Base-by-base conservation (phyloP, 2,329 filamentous ascomycete species). In the Pseudogymnoascus sp. region DNA sequence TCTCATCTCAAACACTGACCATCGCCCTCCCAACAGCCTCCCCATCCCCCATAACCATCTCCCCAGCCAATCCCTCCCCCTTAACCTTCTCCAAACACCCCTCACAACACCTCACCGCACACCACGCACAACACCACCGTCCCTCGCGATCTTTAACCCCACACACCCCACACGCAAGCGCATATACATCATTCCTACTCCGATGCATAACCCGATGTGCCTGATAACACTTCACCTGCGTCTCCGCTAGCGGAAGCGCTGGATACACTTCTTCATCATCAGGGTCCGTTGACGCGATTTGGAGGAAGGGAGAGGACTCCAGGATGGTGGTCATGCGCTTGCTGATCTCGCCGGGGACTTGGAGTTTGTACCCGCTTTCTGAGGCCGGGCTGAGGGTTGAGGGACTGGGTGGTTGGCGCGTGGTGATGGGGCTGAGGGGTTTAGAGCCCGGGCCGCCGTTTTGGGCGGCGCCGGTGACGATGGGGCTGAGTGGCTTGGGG, bases 101-200 rank as follows among this genome's bases (percentile, higher is more conserved):
- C n/a, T 64, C 67, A 64, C 73, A 74, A 18, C 69, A 67, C 51
- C 72, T 69, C 34, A 74, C 59, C 62, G 70, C 73, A 54, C 73
- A 74, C 73, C 73, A 74, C 21, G 67, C 68, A 59, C 73, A 74
- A 45, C 66, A 67, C 69, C 69, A 74, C 18, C 70, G 63, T 16
- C 59, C 66, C 31, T 72, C 69, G 2, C 63, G 65, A 47, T 74
- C 72, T 31, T 66, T 66, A 51, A 66, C 69, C 29, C 67, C 62
- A 64, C 73, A 74, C 5, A 73, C 64, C 71, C 71, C 71, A 62
- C 73, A 74, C 7, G 66, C 69, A n/a, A 72, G 66, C 0, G 72
- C 70, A 64, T 68, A 74, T 2, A 70, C 6, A 7, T 60, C 65
- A 42, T 74, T 74, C 51, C 65, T 68, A 26, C 69, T 67, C 2